These are phyloP conservation scores for Penicillium riverlandense DNA, from an alignment of 495 filamentous ascomycete genomes.

Conservation along the genomic window DNA sequence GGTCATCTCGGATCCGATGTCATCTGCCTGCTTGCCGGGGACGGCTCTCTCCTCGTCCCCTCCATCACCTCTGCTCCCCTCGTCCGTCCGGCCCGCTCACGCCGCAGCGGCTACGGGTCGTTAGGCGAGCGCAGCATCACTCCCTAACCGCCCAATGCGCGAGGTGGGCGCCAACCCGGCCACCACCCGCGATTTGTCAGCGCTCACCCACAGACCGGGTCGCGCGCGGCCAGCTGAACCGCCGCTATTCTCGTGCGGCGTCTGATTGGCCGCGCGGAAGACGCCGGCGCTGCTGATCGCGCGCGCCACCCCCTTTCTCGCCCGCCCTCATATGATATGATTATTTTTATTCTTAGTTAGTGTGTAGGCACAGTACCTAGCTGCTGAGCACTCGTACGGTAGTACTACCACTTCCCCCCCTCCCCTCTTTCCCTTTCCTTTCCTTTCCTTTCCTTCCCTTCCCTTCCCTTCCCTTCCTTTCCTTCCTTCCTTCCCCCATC, in stretches of 20 bases:
- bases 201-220: no score
- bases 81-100: no score
- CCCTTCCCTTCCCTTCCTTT: conserved; percentile 5
- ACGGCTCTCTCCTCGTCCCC: no score
- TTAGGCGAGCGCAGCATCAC: no score
- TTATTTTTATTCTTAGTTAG: conserved; percentile 2
- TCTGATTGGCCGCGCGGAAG: conserved; percentile 22
- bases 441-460: conserved; percentile 10
- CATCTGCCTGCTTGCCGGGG: no score
- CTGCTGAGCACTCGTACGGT: not conserved
- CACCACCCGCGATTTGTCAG: no score
- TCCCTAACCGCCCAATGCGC: conserved; percentile 20
- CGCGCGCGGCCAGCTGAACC: no score
- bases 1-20: no score
- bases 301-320: conserved; percentile 29
- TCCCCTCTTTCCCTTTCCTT: conserved; percentile 2
- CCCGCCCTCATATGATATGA: no score
- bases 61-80: no score
- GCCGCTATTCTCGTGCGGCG: conserved; percentile 2
- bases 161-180: conserved; percentile 9
- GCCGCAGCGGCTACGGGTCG: no score
- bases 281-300: conserved; percentile 37
- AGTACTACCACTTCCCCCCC: not conserved
- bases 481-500: conserved; percentile 1
- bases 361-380: not conserved